Conservation (phyloP, 2,329 filamentous ascomycete genomes). For the Fusarium tjaetaba region DNA sequence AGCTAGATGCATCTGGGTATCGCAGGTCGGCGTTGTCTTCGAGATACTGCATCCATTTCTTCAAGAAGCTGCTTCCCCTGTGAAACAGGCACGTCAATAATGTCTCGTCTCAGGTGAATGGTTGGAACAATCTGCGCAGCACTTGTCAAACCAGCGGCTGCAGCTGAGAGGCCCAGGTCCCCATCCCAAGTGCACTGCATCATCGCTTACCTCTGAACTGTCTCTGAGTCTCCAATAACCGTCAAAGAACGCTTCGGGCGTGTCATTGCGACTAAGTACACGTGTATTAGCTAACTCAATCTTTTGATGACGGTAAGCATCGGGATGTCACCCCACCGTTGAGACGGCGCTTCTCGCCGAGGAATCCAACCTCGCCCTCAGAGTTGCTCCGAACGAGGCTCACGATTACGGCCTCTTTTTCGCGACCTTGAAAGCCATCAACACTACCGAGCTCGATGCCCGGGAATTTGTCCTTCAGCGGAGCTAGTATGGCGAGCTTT, state of each 20-base stretch:
- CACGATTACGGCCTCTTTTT: slow-evolving; percentile 95
- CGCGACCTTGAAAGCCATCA: slow-evolving; percentile 95
- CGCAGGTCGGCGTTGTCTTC: slow-evolving; percentile 91
- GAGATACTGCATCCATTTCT: slow-evolving; percentile 89
- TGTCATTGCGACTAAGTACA: slow-evolving; percentile 93
- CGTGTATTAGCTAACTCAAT: slow-evolving; percentile 32
- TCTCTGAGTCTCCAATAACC: slow-evolving; percentile 93
- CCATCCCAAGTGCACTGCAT: slow-evolving; percentile 5
- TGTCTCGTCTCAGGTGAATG: slow-evolving; percentile 35
- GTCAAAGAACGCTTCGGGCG: slow-evolving; percentile 90
- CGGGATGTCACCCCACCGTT: slow-evolving; percentile 73
- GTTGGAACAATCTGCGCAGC: slow-evolving; percentile 33
- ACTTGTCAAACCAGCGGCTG: slow-evolving; percentile 23
- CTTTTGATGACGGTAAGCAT: slow-evolving; percentile 1
- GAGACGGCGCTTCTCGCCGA: slow-evolving; percentile 88
- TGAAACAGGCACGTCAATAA: slow-evolving; percentile 30
- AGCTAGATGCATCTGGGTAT: slow-evolving; percentile 75
- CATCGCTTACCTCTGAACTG: slow-evolving; percentile 79
- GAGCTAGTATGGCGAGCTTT: slow-evolving; percentile 79
- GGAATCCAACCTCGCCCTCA: slow-evolving; percentile 88
- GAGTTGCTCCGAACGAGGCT: slow-evolving; percentile 93
- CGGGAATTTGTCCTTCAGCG: slow-evolving; percentile 82
- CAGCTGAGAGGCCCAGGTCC: slow-evolving; percentile 11
- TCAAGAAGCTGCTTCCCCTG: slow-evolving; percentile 87
- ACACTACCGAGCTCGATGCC: slow-evolving; percentile 95